phyloP scores from a whole-genome alignment of 2,329 filamentous ascomycete species.

The Arthroderma sp. region DNA sequence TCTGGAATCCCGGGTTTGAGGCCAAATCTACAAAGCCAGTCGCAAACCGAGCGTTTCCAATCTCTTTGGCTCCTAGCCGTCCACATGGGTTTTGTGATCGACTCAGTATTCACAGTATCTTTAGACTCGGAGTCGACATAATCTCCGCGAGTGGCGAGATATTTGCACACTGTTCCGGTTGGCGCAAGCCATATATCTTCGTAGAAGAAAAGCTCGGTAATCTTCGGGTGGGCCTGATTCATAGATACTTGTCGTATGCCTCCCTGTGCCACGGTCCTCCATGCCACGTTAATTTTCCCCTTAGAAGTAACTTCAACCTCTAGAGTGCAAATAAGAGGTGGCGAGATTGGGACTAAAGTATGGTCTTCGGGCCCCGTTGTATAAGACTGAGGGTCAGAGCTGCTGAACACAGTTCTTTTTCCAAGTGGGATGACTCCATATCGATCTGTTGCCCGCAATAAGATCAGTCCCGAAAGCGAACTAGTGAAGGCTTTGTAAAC shows the following conservation, averaged over 20 bases:
- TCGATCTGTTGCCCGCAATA: conserved; percentile 23
- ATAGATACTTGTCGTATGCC: conserved; percentile 22
- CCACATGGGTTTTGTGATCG: too few species aligned
- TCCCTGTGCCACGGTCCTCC: conserved; percentile 24
- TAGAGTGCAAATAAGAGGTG: conserved; percentile 19
- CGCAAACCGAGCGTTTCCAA: conserved; percentile 25
- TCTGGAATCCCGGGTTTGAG: conserved; percentile 19
- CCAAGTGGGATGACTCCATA: conserved; percentile 28
- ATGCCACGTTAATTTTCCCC: conserved; percentile 25
- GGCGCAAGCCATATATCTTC: conserved; percentile 29
- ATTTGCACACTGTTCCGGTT: conserved; percentile 15
- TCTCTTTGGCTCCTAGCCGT: conserved; percentile 13
- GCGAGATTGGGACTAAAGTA: conserved; percentile 7
- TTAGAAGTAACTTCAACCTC: conserved; percentile 24
- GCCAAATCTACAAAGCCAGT: conserved; percentile 27
- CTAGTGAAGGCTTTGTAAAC: conserved; percentile 30
- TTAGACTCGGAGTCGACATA: background rate
- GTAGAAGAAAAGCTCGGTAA: conserved; percentile 1
- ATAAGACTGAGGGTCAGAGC: conserved; percentile 15
- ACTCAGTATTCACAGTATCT: too few species aligned
- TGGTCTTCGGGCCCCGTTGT: background rate
- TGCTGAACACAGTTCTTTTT: conserved; percentile 27
- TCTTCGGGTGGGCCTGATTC: conserved; percentile 14
- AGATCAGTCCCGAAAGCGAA: conserved; percentile 25
- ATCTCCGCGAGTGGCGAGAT: background rate